Conservation (phyloP, 345 rosid species). For the Syzygium aromaticum region DNA sequence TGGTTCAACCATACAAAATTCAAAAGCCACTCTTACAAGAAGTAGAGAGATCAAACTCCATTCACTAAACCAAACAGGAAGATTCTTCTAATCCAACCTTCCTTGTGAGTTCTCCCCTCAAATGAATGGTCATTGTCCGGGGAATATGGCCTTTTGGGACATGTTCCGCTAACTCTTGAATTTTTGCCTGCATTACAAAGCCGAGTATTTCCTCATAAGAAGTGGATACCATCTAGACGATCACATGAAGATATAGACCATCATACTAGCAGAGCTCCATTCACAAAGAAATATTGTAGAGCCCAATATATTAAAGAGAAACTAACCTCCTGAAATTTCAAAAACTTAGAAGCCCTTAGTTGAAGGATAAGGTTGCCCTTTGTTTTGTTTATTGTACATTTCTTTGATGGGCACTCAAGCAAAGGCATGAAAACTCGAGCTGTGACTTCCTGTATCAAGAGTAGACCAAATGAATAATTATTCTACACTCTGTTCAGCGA, state of each 20-base stretch:
- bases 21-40: neutral
- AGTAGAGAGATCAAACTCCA: neutral
- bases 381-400: conserved; percentile 51
- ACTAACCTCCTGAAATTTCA: conserved; percentile 93
- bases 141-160: conserved; percentile 99
- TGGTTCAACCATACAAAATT: neutral
- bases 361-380: conserved; percentile 93
- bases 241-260: neutral
- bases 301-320: neutral
- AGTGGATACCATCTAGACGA: neutral
- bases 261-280: neutral
- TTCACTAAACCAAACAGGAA: neutral
- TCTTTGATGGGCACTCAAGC: conserved; percentile 74
- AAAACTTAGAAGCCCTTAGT: conserved; percentile 94
- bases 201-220: neutral
- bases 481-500: neutral
- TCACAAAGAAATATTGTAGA: neutral
- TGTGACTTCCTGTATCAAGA: conserved; percentile 66
- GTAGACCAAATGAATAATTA: neutral
- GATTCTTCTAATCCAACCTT: conserved; percentile 36
- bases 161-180: conserved; percentile 98
- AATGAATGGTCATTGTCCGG: conserved; percentile 88
- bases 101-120: conserved; percentile 96
- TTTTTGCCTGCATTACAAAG: conserved; percentile 65
- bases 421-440: conserved; percentile 93